Evolutionary conservation across 768 basidiomycete species (phyloP), one percentile per base, ranked within the genome.

Genomic region (Suillus subaureus): DNA sequence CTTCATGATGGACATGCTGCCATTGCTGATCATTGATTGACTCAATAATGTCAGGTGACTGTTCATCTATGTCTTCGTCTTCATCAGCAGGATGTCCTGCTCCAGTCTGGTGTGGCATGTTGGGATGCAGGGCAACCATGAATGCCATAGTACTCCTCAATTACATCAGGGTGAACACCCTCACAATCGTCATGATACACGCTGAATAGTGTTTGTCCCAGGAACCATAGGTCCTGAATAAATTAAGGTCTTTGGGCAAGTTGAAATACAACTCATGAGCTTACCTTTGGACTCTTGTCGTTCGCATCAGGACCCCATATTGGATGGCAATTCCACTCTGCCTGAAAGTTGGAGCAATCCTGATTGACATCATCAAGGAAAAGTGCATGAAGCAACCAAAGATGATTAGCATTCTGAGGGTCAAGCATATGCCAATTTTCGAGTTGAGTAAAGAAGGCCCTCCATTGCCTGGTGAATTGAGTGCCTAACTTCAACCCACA

Each of bases 401-500:
- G 66, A 64, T 85, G 83, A 16, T 61, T 13, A 0, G 72, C 62
- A 26, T 82, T 71, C 0, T 64, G 57, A 0, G 61, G 28, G 55
- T 84, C 71, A 0, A 85, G 75, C 8, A 52, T 28, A 67, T 84
- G 81, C 1, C 73, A 61, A 0, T 63, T 16, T 58, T 82, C 80
- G 0, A 84, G 73, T 0, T 71, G 70, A 0, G 61, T 67, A 56
- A 85, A 85, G 63, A 84, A 83, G 0, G 77, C 80, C 0, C 74
- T 43, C 84, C 83, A 85, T 16, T 45, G 49, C 2, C 73, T 70
- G 0, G 70, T 77, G 84, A 84, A 43, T 13, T 80, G 75, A 0
- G 64, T 47, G 0, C 81, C 79, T n/a, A 39, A 81, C 73, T 54
- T 84, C 81, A 16, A 82, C 74, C 83, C 83, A 84, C 0, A 84